These are phyloP conservation scores for Trichoderma erinaceum DNA, from an alignment of 495 filamentous ascomycete species.

Conservation along the genomic window DNA sequence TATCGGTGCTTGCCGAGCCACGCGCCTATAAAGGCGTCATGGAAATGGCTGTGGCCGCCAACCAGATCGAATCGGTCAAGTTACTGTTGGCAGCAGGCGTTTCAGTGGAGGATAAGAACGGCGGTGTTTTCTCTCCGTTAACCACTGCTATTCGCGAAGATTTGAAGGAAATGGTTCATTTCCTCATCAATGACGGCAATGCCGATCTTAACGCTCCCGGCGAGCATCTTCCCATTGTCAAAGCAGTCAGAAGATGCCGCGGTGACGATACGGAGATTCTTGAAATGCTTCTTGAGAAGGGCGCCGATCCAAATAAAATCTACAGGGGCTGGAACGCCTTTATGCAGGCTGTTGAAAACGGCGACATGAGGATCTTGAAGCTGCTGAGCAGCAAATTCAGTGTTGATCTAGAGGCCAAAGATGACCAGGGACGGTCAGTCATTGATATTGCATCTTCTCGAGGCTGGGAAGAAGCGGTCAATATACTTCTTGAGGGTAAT, in stretches of 20 bases:
- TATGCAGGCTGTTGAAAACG: constrained; percentile 45
- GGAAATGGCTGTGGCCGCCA: constrained; percentile 49
- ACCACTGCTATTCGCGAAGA: constrained; percentile 51
- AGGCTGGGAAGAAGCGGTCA: constrained; percentile 32
- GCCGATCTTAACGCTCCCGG: constrained; percentile 49
- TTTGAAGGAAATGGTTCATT: constrained; percentile 42
- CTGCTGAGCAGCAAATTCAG: constrained; percentile 40
- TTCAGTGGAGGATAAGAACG: constrained; percentile 50
- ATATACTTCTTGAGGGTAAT: constrained; percentile 8
- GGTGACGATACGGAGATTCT: constrained; percentile 43
- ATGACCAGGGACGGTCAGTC: constrained; percentile 35
- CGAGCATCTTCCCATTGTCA: constrained; percentile 50
- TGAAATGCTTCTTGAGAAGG: constrained; percentile 42
- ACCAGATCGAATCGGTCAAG: constrained; percentile 40
- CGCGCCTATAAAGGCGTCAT: constrained; percentile 48
- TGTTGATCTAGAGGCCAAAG: constrained; percentile 36
- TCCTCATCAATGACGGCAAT: constrained; percentile 43
- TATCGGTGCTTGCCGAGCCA: constrained; percentile 38
- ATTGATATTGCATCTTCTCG: constrained; percentile 33
- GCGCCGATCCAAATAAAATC: constrained; percentile 49
- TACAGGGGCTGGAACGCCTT: constrained; percentile 50
- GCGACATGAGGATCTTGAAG: constrained; percentile 35
- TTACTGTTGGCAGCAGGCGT: constrained; percentile 43
- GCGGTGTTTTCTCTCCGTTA: constrained; percentile 50
- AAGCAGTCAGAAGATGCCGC: constrained; percentile 44